Evolutionary conservation across 2,329 filamentous ascomycete species (phyloP).

Genomic region (Aspergillus texensis): DNA sequence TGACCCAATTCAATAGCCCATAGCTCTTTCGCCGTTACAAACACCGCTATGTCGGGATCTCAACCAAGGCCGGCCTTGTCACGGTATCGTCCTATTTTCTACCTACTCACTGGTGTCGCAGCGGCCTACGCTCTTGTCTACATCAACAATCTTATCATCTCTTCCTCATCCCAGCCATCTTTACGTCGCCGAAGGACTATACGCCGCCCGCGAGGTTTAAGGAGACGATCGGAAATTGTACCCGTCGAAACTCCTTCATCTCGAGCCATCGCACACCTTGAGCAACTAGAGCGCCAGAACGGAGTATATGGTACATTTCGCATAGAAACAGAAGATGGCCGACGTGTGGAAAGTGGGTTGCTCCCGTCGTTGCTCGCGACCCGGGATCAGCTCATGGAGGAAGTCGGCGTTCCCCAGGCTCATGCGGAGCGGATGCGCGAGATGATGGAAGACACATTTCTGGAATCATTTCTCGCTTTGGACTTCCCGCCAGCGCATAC

Average conservation of each 20-base stretch:
- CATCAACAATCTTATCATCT: conserved; percentile 36
- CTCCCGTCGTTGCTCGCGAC: conserved; percentile 47
- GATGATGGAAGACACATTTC: conserved; percentile 48
- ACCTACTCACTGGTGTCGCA: conserved; percentile 45
- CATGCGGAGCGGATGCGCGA: conserved; percentile 46
- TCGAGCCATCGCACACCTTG: conserved; percentile 42
- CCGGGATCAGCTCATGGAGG: conserved; percentile 45
- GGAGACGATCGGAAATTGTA: conserved; percentile 25
- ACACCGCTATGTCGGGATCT: conserved; percentile 34
- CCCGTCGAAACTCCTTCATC: conserved; percentile 37
- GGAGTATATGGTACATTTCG: conserved; percentile 47
- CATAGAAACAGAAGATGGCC: conserved; percentile 46
- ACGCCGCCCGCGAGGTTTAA: conserved; percentile 36
- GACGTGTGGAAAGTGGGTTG: conserved; percentile 44
- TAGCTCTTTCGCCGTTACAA: conserved; percentile 11
- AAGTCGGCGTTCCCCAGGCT: conserved; percentile 40
- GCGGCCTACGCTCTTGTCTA: conserved; percentile 47
- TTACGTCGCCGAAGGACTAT: conserved; percentile 45
- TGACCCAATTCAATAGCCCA: conserved; percentile 18
- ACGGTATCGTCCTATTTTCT: conserved; percentile 45
- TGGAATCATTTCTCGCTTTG: conserved; percentile 46
- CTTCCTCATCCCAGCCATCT: conserved; percentile 27
- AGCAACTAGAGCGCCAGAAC: conserved; percentile 43
- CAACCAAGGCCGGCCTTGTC: conserved; percentile 35
- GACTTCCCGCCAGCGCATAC: conserved; percentile 43